Percentiles rank a stretch among this genome's conserved stretches.
phyloP scores from a whole-genome alignment of 306 rosid genomes.

The Dalbergia cochinchinensis region DNA sequence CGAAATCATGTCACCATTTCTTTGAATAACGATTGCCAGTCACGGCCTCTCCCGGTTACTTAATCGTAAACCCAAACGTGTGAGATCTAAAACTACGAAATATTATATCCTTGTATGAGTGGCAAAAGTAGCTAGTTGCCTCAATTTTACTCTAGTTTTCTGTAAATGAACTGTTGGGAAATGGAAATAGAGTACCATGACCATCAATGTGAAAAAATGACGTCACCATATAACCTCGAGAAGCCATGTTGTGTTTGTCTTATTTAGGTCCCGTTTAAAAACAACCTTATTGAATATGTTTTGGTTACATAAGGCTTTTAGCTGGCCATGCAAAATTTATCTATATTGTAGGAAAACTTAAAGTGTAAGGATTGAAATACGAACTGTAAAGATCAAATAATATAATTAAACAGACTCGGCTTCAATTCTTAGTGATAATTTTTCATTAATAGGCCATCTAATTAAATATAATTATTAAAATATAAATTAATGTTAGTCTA shows the following conservation, averaged over 20 bases:
- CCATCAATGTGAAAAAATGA: conserved; percentile 1
- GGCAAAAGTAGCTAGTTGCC: background rate
- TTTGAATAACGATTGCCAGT: conserved; percentile 9
- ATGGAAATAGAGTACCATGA: background rate
- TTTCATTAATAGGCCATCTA: background rate
- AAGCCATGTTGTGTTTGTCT: background rate
- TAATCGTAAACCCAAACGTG: background rate
- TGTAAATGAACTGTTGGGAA: background rate
- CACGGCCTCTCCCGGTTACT: background rate
- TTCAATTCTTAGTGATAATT: background rate
- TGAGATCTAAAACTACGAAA: background rate
- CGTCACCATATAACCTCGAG: background rate
- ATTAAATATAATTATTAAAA: too few species aligned
- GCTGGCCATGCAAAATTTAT: background rate
- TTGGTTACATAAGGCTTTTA: background rate
- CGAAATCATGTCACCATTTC: background rate
- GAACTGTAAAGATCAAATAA: too few species aligned
- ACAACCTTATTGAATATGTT: background rate
- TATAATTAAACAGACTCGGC: background rate
- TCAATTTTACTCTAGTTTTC: background rate
- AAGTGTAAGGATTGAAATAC: too few species aligned
- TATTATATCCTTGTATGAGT: background rate
- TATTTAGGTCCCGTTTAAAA: background rate
- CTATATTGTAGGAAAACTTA: too few species aligned
- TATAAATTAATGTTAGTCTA: background rate